phyloP scores from a whole-genome alignment of 345 rosid genomes.

The Gossypium arboreum region DNA sequence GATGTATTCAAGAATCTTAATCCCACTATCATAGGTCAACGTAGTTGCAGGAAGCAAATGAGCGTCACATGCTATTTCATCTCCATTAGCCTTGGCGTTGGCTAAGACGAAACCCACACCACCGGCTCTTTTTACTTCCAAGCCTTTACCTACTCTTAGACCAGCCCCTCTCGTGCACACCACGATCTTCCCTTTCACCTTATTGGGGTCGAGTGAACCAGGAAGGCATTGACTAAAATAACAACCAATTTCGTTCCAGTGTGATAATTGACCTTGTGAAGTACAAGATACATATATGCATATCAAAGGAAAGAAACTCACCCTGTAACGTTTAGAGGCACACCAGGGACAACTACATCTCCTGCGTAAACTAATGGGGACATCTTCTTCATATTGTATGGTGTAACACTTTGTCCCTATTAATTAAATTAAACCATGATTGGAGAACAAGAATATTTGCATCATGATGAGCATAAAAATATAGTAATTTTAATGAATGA shows the following conservation, averaged over 20 bases:
- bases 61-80: conserved; percentile 31
- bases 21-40: conserved; percentile 29
- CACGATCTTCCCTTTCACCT: conserved; percentile 77
- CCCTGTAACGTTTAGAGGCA: conserved; percentile 40
- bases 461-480: neutral
- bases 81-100: conserved; percentile 33
- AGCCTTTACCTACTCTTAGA: conserved; percentile 52
- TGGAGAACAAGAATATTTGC: neutral
- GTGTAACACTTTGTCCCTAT: conserved; percentile 64
- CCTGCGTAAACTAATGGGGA: conserved; percentile 63
- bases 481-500: neutral
- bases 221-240: conserved; percentile 63
- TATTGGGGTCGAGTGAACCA: conserved; percentile 45
- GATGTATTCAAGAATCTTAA: conserved; percentile 47
- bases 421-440: neutral
- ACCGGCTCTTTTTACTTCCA: conserved; percentile 77
- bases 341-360: conserved; percentile 44
- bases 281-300: neutral
- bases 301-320: conserved; percentile 18
- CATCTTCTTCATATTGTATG: conserved; percentile 34
- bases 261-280: neutral
- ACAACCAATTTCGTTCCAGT: neutral
- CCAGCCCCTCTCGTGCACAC: conserved; percentile 68
- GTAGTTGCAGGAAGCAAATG: conserved; percentile 62
- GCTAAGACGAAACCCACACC: conserved; percentile 73